Percentiles rank a stretch among this genome's conserved stretches.
Evolutionary conservation across 2,329 filamentous ascomycete species (phyloP).

Genomic region (Hypoxylon sp.): DNA sequence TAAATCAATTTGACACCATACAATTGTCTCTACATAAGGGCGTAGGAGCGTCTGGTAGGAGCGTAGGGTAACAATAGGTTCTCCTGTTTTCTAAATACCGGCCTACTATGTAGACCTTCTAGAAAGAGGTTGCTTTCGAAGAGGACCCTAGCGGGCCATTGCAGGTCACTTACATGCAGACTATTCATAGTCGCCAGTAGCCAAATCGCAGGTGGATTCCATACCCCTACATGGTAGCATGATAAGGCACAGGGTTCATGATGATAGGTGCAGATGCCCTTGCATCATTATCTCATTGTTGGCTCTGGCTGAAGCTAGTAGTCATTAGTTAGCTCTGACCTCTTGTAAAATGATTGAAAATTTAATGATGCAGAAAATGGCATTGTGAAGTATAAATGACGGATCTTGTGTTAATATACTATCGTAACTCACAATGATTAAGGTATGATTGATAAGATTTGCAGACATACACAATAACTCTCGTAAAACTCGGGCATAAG

Average conservation of each 20-base stretch:
- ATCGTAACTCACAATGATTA: neutral
- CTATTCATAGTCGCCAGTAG: constrained; percentile 21
- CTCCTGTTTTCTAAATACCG: constrained; percentile 18
- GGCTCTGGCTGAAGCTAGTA: constrained; percentile 15
- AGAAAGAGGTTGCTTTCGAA: constrained; percentile 1
- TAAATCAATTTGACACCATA: neutral
- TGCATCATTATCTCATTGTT: constrained; percentile 15
- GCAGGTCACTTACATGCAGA: constrained; percentile 2
- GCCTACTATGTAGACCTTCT: constrained; percentile 5
- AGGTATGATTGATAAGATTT: neutral
- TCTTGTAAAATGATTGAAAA: constrained; percentile 3
- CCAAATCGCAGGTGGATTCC: neutral
- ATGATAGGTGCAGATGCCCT: constrained; percentile 19
- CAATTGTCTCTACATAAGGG: constrained; percentile 5
- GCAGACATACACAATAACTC: too few species aligned
- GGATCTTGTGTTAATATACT: neutral
- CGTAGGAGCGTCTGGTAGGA: constrained; percentile 1
- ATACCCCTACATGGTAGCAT: constrained; percentile 4
- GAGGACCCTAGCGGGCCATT: neutral
- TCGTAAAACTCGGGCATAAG: too few species aligned
- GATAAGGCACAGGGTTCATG: constrained; percentile 4
- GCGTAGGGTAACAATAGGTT: constrained; percentile 5
- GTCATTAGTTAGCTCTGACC: constrained; percentile 9
- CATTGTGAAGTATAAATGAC: neutral
- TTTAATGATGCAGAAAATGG: neutral